Percentiles rank a stretch among this genome's conserved stretches.
Conservation (phyloP, 176 grass and related monocot genomes). For the Hordeum vulgare region DNA sequence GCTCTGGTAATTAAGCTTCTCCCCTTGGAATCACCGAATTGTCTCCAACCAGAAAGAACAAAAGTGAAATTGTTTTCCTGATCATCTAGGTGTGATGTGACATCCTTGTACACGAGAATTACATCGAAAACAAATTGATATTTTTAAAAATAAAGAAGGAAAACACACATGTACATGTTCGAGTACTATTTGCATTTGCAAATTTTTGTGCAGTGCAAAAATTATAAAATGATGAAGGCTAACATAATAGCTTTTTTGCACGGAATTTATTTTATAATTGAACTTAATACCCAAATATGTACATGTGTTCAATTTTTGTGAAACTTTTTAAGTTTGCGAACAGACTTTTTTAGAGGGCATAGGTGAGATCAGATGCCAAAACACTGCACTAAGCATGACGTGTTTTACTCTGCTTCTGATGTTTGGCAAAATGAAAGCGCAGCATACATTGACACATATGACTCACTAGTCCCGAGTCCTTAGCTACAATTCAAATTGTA, state of each 20-base stretch:
- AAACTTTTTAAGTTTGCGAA: not conserved
- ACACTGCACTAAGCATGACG: not conserved
- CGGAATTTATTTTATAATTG: not conserved
- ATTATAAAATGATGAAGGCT: not conserved
- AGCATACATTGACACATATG: not conserved
- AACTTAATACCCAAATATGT: not conserved
- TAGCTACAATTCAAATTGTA: not conserved
- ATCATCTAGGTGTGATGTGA: not conserved
- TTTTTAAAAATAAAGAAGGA: not conserved
- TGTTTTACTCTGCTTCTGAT: not conserved
- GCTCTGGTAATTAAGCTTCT: not conserved
- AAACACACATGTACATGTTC: not conserved
- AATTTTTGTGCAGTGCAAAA: not conserved
- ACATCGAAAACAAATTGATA: not conserved
- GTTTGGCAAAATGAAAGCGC: not conserved
- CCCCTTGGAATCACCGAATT: not conserved
- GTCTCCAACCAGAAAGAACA: not conserved
- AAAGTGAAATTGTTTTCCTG: not conserved
- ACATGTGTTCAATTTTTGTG: not conserved
- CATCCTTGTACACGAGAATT: not conserved
- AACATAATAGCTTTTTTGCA: not conserved
- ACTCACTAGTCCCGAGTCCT: not conserved
- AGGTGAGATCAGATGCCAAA: not conserved
- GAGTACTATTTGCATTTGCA: not conserved
- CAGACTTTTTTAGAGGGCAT: not conserved